Evolutionary conservation across 371 early-diverging fungal genomes (phyloP).

Genomic region (Mortierella sp.): DNA sequence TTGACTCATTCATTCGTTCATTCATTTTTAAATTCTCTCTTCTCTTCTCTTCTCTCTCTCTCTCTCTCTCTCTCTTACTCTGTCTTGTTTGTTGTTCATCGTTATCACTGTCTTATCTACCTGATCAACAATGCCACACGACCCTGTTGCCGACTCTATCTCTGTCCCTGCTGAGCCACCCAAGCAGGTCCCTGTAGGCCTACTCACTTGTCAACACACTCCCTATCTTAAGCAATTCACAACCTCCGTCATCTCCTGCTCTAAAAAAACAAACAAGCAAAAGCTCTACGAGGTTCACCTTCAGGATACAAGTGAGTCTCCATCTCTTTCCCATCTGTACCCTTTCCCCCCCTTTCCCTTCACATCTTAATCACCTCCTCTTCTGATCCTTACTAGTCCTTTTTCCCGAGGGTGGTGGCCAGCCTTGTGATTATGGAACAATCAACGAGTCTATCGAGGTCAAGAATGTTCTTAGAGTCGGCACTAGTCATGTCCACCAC

Average conservation of each 20-base stretch:
- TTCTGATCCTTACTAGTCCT: constrained; percentile 58
- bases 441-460: constrained; percentile 67
- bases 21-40: background rate
- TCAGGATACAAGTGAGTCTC: constrained; percentile 56
- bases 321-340: background rate
- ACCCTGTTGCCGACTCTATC: background rate
- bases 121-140: background rate
- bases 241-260: constrained; percentile 58
- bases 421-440: constrained; percentile 77
- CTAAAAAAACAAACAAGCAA: constrained; percentile 51
- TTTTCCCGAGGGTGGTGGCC: constrained; percentile 84
- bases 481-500: constrained; percentile 74
- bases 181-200: constrained; percentile 57
- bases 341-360: background rate
- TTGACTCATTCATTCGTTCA: background rate
- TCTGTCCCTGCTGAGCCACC: background rate
- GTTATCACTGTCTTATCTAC: background rate
- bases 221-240: constrained; percentile 52
- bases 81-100: background rate
- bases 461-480: constrained; percentile 69
- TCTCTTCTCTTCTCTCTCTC: no score
- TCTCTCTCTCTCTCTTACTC: background rate
- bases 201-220: constrained; percentile 59
- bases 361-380: background rate
- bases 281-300: constrained; percentile 59